Evolutionary conservation across 1,284 basidiomycete species (phyloP).

Genomic region (Naganishia liquefaciens): DNA sequence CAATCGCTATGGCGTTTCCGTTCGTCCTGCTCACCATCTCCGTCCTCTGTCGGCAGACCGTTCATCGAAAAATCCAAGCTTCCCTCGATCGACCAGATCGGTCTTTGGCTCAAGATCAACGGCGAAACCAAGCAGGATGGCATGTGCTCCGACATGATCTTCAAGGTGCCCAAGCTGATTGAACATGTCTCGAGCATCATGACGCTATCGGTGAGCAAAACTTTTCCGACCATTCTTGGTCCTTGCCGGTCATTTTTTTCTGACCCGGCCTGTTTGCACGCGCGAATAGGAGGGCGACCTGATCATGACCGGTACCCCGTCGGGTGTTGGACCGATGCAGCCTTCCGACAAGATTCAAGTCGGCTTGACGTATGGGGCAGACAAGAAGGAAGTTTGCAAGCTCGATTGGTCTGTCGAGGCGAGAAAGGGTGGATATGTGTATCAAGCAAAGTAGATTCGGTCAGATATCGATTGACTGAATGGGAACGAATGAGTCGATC

Average conservation of each 20-base stretch:
- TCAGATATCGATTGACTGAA: no score
- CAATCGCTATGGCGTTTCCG: no score
- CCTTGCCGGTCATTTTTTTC: no score
- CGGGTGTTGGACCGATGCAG: conserved; percentile 77
- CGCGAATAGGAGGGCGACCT: conserved; percentile 87
- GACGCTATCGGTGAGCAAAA: conserved; percentile 78
- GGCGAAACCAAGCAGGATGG: conserved; percentile 80
- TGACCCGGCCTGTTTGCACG: not conserved
- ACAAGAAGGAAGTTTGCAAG: conserved; percentile 62
- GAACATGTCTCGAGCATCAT: conserved; percentile 92
- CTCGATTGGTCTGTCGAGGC: conserved; percentile 68
- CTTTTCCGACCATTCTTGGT: not conserved
- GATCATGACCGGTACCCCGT: conserved; percentile 81
- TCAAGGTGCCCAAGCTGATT: conserved; percentile 84
- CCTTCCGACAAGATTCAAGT: conserved; percentile 81
- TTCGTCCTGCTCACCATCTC: no score
- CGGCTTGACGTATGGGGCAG: conserved; percentile 61
- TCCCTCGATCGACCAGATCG: conserved; percentile 71
- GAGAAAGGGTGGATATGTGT: conserved; percentile 71
- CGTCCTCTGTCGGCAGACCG: conserved; percentile 56
- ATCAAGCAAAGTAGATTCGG: conserved; percentile 51
- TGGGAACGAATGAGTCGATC: no score
- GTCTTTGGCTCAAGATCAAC: conserved; percentile 80
- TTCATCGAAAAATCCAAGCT: conserved; percentile 79
- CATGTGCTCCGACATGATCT: conserved; percentile 87